A percentile compares a stretch with the other conserved stretches of the same genome.
phyloP scores from a whole-genome alignment of 495 filamentous ascomycete genomes.

The Lepidopterella palustris region DNA sequence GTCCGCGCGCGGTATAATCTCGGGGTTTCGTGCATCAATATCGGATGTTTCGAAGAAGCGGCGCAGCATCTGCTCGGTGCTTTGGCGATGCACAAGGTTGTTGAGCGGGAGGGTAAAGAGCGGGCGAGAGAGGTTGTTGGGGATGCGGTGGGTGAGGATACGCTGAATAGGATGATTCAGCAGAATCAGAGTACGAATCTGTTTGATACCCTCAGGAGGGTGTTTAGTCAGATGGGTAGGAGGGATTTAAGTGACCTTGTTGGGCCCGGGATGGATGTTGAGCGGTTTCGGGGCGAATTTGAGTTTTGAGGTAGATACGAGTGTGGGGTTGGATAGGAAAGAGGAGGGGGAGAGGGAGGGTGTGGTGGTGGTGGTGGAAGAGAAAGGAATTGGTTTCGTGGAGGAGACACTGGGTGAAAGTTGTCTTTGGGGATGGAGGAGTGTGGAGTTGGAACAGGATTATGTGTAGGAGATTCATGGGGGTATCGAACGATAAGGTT shows the following conservation, averaged over 20 bases:
- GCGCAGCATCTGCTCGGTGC: conserved; percentile 92
- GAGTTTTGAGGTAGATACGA: conserved; percentile 53
- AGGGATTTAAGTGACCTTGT: conserved; percentile 84
- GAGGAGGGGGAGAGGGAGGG: background rate
- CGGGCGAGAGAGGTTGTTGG: conserved; percentile 76
- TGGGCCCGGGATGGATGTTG: conserved; percentile 81
- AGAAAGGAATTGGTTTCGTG: background rate
- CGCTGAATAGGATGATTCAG: conserved; percentile 70
- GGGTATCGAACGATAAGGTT: background rate
- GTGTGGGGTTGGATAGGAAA: too few relatives aligned
- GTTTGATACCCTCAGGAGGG: conserved; percentile 84
- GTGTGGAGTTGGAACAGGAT: background rate
- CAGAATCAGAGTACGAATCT: conserved; percentile 97
- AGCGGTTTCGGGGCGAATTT: conserved; percentile 76
- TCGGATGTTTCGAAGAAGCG: conserved; percentile 87
- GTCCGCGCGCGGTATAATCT: conserved; percentile 96
- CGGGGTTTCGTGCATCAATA: conserved; percentile 94
- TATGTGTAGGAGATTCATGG: background rate
- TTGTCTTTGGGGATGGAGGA: background rate
- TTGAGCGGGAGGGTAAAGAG: conserved; percentile 77
- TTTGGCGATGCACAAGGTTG: conserved; percentile 91
- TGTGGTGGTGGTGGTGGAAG: background rate
- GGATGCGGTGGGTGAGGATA: conserved; percentile 53
- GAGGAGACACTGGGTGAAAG: background rate
- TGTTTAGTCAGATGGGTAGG: conserved; percentile 90